Evolutionary conservation across 2,329 filamentous ascomycete genomes (phyloP), one percentile per base, ranked within the genome.

Genomic region (Pseudopyricularia javanii): DNA sequence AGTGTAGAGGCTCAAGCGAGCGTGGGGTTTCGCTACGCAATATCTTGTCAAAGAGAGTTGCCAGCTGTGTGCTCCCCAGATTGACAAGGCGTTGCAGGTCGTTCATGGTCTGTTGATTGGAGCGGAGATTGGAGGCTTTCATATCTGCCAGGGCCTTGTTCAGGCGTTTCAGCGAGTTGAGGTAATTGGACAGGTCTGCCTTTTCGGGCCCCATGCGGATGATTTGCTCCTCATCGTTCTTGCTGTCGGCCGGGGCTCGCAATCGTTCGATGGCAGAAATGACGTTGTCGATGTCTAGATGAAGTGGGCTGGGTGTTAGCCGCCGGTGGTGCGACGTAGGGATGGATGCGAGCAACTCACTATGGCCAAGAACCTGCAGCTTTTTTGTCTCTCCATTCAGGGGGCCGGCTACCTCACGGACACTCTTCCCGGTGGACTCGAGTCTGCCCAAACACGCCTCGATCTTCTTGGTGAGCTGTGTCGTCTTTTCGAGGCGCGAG

Each of bases 391-490:
- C 94, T 61, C 86, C 88, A 64, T 91, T 94, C 43, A 98, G 85
- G 8, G 93, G 93, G 1, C 89, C 89, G 53, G 94, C 90, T 11
- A 94, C 91, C 63, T 95, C 88, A 62, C 89, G 85, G 20, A 97
- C 90, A 55, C 86, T 91, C 69, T 90, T 89, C 17, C 91, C 93
- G 52, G 88, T 94, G 35, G 85, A 82, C 61, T 97, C 90, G 33
- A 98, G 75, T 53, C 91, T 80, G 35, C 82, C 80, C 59, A 96
- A 77, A 51, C 88, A 95, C 28, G 87, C 85, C 68, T 95, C 87
- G 53, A 98, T 96, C 74, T 95, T 95, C 73, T 93, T 95, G 32
- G 90, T 95, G 65, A 97, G 78, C 63, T 89, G 82, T 55, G 90
- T 86, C 60, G 94, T 94, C 77, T 95, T 97, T 61, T 94, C 89